Percentiles rank a stretch among this genome's conserved stretches.
phyloP scores from a whole-genome alignment of 2,329 filamentous ascomycete genomes.

The Mollisiaceae sp. region DNA sequence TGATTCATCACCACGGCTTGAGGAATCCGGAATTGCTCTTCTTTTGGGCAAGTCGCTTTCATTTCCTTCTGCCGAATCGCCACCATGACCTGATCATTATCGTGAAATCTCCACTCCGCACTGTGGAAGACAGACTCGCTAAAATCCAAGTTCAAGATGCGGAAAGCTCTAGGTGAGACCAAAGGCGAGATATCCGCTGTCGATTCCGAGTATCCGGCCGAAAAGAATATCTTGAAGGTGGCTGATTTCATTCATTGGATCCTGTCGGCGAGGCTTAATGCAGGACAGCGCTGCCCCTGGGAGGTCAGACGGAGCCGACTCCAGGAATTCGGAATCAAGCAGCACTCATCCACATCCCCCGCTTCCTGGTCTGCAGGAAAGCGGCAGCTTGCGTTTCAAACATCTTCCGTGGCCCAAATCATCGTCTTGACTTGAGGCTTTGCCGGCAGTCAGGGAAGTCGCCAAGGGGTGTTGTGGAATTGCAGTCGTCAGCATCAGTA shows the following conservation, averaged over 20 bases:
- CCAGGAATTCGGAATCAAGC: constrained; percentile 12
- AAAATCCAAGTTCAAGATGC: not conserved
- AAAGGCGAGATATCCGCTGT: not conserved
- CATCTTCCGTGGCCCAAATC: not conserved
- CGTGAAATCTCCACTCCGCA: not conserved
- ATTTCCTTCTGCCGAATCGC: not conserved
- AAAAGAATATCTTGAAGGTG: not conserved
- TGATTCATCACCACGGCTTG: not conserved
- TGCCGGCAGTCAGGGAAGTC: not conserved
- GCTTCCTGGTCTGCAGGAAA: not conserved
- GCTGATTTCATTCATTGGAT: constrained; percentile 1
- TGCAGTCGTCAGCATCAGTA: not conserved
- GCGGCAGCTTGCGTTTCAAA: not conserved
- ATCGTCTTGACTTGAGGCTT: not conserved
- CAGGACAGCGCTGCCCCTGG: constrained; percentile 4
- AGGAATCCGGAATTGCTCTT: not conserved
- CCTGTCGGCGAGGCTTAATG: not conserved
- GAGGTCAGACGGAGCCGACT: not conserved
- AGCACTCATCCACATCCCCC: not conserved
- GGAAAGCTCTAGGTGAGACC: not conserved
- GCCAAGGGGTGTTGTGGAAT: not conserved
- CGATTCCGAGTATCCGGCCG: not conserved
- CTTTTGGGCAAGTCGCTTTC: not conserved
- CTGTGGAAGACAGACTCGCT: not conserved
- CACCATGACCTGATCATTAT: constrained; percentile 7